Evolutionary conservation across 345 rosid species (phyloP), one percentile per base, ranked within the genome.

Genomic region (Leavenworthia alabamica): DNA sequence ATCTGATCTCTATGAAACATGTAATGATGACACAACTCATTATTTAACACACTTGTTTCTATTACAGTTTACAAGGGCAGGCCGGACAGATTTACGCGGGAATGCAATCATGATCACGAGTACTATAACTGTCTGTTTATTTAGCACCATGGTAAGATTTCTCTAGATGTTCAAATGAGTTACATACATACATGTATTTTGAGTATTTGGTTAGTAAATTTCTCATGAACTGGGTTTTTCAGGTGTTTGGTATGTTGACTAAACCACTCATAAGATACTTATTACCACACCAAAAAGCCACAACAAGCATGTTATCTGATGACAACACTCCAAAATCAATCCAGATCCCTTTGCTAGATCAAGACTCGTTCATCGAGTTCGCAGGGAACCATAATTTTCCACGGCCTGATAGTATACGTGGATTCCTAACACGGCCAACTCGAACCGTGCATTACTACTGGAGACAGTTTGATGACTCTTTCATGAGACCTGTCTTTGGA

Each of bases 51-150:
- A 16, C 33, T 71, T 54, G 36, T 24, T 46, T 49, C 3, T 36
- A 11, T 13, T 75, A 81, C 86, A 93, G 99, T 93, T 93, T 69
- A 84, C 99, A 47, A 86, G 83, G 43, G 62, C 60, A 0, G 99
- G 99, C n/a, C 90, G 80, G 52, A 89, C 99, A 14, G 82, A 86
- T 35, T 45, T 87, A 47, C 82, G 82, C 13, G 85, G 58, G n/a
- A 93, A 93, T 42, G 97, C 97, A 6, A 79, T 89, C 72, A 85
- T 93, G 97, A 93, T 93, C 78, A 87, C 97, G 26, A 89, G 99
- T 87, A 93, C 99, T 37, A 89, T 89, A 57, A 81, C 84, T 3
- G 82, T 93, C 36, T 96, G 92, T 79, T 96, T 93, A 15, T 80
- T 89, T 75, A 93, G 97, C 81, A 89, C 96, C 3, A 72, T 85